Base-by-base conservation (phyloP, 768 basidiomycete species). In the Leccinum pellstonianum region DNA sequence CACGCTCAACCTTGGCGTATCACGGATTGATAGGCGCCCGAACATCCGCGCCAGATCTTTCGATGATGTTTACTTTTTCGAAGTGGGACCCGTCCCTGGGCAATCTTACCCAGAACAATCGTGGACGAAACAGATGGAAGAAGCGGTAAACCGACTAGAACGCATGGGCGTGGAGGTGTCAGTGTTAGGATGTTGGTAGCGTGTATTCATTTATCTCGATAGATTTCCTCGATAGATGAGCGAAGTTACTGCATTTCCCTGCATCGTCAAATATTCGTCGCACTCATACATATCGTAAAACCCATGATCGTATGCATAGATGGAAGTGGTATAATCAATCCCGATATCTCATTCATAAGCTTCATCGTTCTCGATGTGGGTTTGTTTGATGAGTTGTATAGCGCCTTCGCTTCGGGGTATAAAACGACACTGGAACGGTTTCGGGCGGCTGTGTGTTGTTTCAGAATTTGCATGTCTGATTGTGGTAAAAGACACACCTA, bases 11-110 rank as follows among this genome's bases (percentile, higher is more conserved):
- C 67, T 86, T 52, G 64, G 70, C 15, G 72, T 83, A 21, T 70
- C 73, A 15, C 83, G 86, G 7, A 78, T 92, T 41, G 88, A 90
- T 67, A 79, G 90, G 31, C 80, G 88, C 55, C 90, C 90, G 2
- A 80, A 81, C 11, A 54, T 78, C 14, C 68, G 70, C 3, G 67
- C 70, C 27, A 61, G 65, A 19, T 83, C 81, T 4, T 88, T 90
- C 66, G 76, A 79, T 29, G 79, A 82, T 68, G 73, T 83, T 27
- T 91, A 91, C 67, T 85, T 91, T 59, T 69, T 87, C 11, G 90
- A 91, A 71, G 73, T 89, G 15, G 54, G 63, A 7, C 38, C 59
- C 31, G 41, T 29, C 10, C 37, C 51, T 4, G 56, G 50, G 23
- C 48, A 61, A 31, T 38, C 33, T 17, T 38, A 9, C 17, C 52